Percentiles rank a stretch among this genome's conserved stretches.
Evolutionary conservation across 2,329 filamentous ascomycete genomes (phyloP).

Genomic region (Rachicladosporium sp.): DNA sequence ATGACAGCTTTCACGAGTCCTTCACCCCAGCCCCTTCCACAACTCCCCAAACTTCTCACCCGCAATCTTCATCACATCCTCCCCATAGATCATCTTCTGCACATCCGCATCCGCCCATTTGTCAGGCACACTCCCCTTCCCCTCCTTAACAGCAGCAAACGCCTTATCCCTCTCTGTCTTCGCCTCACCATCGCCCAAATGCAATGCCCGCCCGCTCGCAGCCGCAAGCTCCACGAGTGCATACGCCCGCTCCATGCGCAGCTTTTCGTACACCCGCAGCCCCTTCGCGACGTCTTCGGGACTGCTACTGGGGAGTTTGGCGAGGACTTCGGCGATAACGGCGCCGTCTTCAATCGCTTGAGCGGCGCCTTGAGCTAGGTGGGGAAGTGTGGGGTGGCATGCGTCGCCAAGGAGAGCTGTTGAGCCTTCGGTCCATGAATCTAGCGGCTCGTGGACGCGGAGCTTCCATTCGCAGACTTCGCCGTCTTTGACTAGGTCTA

Average conservation of each 20-base stretch:
- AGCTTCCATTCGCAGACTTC: slow-evolving; percentile 57
- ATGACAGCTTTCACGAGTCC: background rate
- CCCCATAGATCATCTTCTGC: slow-evolving; percentile 37
- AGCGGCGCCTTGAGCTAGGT: slow-evolving; percentile 52
- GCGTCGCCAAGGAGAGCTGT: slow-evolving; percentile 47
- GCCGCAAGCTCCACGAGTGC: slow-evolving; percentile 45
- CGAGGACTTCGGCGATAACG: slow-evolving; percentile 42
- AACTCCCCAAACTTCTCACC: slow-evolving; percentile 30
- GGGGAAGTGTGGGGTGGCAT: slow-evolving; percentile 51
- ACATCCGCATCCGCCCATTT: slow-evolving; percentile 42
- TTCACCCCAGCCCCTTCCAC: background rate
- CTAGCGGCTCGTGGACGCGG: slow-evolving; percentile 48
- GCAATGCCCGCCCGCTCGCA: slow-evolving; percentile 40
- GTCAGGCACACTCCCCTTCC: slow-evolving; percentile 32
- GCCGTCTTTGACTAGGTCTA: slow-evolving; percentile 50
- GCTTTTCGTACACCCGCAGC: slow-evolving; percentile 43
- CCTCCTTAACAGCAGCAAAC: slow-evolving; percentile 36
- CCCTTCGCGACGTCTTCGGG: slow-evolving; percentile 39
- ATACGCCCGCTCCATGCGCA: slow-evolving; percentile 46
- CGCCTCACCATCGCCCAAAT: slow-evolving; percentile 45
- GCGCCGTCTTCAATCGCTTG: slow-evolving; percentile 54
- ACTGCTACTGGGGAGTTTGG: slow-evolving; percentile 34
- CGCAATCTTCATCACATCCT: slow-evolving; percentile 33
- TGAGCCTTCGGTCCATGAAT: slow-evolving; percentile 46
- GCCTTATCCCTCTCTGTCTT: slow-evolving; percentile 46